Percentiles rank a stretch among this genome's conserved stretches.
Evolutionary conservation across 1,284 basidiomycete species (phyloP).

Genomic region (Cutaneotrichosporon spelunceum): DNA sequence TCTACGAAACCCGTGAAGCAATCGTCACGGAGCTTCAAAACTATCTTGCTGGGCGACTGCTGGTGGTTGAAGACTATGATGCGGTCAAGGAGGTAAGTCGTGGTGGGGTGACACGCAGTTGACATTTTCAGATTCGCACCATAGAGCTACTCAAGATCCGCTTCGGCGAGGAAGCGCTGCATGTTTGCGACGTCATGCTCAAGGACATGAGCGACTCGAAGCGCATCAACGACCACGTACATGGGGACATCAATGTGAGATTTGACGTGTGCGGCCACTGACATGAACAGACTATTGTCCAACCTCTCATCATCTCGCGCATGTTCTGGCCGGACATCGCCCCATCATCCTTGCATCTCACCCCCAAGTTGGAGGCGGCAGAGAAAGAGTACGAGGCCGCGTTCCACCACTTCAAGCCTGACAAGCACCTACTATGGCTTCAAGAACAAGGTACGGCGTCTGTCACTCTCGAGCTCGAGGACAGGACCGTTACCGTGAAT

Average conservation of each 20-base stretch:
- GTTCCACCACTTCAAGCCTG: conserved; percentile 77
- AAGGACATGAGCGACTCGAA: conserved; percentile 91
- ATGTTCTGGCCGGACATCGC: conserved; percentile 90
- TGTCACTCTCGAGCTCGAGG: conserved; percentile 72
- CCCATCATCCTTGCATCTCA: conserved; percentile 68
- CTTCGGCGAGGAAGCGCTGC: conserved; percentile 83
- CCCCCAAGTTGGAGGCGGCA: conserved; percentile 69
- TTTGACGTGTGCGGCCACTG: neutral
- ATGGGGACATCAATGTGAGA: conserved; percentile 65
- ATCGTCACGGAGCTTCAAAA: conserved; percentile 92
- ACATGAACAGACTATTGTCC: conserved; percentile 62
- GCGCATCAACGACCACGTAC: conserved; percentile 77
- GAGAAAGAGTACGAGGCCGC: conserved; percentile 72
- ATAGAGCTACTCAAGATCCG: conserved; percentile 89
- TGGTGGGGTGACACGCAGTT: neutral
- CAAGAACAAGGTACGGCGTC: conserved; percentile 78
- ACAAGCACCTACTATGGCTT: conserved; percentile 81
- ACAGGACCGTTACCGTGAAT: conserved; percentile 69
- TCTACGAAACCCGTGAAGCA: conserved; percentile 89
- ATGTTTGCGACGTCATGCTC: conserved; percentile 94
- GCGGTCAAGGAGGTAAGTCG: conserved; percentile 72
- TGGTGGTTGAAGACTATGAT: conserved; percentile 74
- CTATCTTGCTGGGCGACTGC: conserved; percentile 74
- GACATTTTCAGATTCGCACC: conserved; percentile 65
- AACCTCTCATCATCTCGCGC: conserved; percentile 82